Base-by-base conservation (phyloP, 257 asterid genomes). In the Nicotiana undulata region DNA sequence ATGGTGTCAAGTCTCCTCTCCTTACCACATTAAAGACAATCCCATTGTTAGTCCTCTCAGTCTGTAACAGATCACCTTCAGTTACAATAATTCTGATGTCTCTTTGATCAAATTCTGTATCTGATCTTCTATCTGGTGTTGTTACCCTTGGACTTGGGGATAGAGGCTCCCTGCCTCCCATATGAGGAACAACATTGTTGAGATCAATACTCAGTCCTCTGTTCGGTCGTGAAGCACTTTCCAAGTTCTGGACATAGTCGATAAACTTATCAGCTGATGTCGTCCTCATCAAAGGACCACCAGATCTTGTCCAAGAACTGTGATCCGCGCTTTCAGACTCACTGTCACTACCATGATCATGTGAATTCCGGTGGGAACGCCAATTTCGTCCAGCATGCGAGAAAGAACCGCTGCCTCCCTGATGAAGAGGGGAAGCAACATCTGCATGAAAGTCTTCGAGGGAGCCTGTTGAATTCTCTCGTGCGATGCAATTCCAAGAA, bases 231-330 rank as follows among this genome's bases (percentile, higher is more conserved):
- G 90, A 80, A 60, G 84, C 90, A 6, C 52, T 56, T 68, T 88
- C 94, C 84, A 93, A 81, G 67, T 88, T 92, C 80, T 93, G 97
- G 15, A 95, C 94, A 76, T 85, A 93, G 86, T 96, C 94, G 24
- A 96, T 85, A 55, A 96, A 92, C 76, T 86, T 83, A 81, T 96
- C 98, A 0, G 99, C 92, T 0, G 99, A 96, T 52, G 96, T 91
- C 0, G 98, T 93, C 87, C 99, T 90, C 99, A 96, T 96, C 90
- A 96, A 81, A 0, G 98, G 99, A 31, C 99, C 99, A n/a, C 99
- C 99, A 1, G 97, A 88, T 80, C 94, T 88, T 0, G 99, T 96
- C 99, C 99, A 96, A 1, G 97, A 87, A 75, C 63, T 86, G 70
- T 82, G 86, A 60, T 92, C 98, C 1, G 80, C 88, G 34, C 83